phyloP scores from a whole-genome alignment of 805 yeast species.

The Kazachstania martiniae region DNA sequence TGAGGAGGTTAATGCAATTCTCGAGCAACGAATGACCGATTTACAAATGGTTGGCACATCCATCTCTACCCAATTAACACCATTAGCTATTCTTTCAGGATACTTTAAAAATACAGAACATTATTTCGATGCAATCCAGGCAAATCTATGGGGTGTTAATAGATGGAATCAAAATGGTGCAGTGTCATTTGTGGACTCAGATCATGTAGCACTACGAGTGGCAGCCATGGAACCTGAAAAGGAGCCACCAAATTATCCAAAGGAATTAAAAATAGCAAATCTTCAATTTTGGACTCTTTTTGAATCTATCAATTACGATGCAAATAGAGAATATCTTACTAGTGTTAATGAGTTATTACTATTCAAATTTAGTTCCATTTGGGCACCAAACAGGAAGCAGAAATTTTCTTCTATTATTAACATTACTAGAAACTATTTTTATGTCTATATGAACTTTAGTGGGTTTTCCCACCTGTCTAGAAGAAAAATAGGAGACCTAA shows the following conservation, averaged over 20 bases:
- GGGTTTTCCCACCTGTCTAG: conserved; percentile 61
- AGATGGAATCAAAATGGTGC: conserved; percentile 5
- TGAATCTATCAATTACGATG: conserved; percentile 33
- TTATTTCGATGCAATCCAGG: conserved; percentile 46
- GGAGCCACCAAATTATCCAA: conserved; percentile 58
- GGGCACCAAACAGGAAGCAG: conserved; percentile 56
- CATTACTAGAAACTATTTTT: conserved; percentile 46
- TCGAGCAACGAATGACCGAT: conserved; percentile 9
- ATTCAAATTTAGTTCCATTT: conserved; percentile 49
- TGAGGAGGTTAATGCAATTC: conserved; percentile 12
- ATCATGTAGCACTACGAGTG: no score
- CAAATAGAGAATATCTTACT: conserved; percentile 1
- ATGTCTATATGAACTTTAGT: conserved; percentile 53
- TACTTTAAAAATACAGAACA: conserved; percentile 1
- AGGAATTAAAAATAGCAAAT: conserved; percentile 47
- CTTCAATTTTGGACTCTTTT: conserved; percentile 67
- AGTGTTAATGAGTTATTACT: conserved; percentile 50
- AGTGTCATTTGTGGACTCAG: conserved; percentile 3
- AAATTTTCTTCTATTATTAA: conserved; percentile 62
- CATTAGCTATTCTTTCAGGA: conserved; percentile 55
- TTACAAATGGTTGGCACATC: conserved; percentile 45
- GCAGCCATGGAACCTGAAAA: conserved; percentile 1
- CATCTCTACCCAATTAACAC: conserved; percentile 54
- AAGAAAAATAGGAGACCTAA: conserved; percentile 35
- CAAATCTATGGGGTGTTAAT: conserved; percentile 56